Conservation (phyloP, 1,284 basidiomycete species). For the Ustilago xerochloae region DNA sequence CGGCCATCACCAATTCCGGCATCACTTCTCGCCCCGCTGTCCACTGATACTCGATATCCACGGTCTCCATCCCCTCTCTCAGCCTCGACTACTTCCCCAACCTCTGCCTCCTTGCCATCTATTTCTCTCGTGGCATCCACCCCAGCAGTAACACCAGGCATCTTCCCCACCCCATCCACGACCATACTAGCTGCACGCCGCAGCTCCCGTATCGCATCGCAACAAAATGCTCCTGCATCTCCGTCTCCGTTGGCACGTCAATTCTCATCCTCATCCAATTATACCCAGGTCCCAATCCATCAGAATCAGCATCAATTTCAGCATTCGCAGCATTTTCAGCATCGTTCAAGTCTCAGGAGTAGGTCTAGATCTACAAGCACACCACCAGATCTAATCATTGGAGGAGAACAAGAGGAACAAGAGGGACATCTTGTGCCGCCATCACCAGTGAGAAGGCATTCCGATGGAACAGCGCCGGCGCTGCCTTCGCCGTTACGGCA, state of each 20-base stretch:
- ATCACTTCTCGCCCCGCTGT: conserved; percentile 4
- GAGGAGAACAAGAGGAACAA: neutral
- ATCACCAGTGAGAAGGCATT: conserved; percentile 11
- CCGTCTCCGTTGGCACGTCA: conserved; percentile 7
- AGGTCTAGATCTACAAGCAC: conserved; percentile 7
- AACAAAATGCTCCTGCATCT: neutral
- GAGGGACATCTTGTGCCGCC: neutral
- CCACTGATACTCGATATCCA: conserved; percentile 23
- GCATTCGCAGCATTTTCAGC: neutral
- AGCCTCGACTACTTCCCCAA: neutral
- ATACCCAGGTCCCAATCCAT: conserved; percentile 2
- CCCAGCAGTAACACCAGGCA: conserved; percentile 3
- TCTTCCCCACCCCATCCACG: conserved; percentile 7
- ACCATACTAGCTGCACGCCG: conserved; percentile 15
- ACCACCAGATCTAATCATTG: conserved; percentile 7
- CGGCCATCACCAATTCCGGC: conserved; percentile 5
- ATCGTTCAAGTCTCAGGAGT: neutral
- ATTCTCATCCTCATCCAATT: conserved; percentile 8
- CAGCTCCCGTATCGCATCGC: too few species aligned
- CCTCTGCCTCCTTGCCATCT: neutral
- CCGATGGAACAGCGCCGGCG: conserved; percentile 11
- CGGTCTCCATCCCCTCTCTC: conserved; percentile 8
- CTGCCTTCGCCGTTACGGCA: neutral
- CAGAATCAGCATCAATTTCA: conserved; percentile 5
- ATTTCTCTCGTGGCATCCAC: neutral